Evolutionary conservation across 306 rosid species (phyloP).

Genomic region (Pyrus bretschneideri): DNA sequence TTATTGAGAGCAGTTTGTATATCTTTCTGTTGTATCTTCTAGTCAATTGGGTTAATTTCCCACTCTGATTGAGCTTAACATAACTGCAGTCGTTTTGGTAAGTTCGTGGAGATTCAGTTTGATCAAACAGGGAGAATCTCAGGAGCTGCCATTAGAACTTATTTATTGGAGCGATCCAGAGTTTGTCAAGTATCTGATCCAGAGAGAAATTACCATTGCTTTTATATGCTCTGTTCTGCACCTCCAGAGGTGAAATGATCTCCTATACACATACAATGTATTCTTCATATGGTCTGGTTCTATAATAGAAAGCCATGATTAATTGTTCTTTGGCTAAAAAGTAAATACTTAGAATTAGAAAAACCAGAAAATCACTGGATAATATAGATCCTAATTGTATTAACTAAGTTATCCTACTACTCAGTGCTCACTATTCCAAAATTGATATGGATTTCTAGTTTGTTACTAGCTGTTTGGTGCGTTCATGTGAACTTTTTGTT

Average conservation of each 20-base stretch:
- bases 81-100: constrained; percentile 93
- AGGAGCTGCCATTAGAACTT: constrained; percentile 97
- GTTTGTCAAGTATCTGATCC: constrained; percentile 99
- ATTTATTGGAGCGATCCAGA: constrained; percentile 84
- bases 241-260: constrained; percentile 58
- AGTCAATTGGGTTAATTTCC: constrained; percentile 18
- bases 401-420: neutral
- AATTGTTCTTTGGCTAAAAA: neutral
- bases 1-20: neutral
- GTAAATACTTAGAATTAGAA: neutral
- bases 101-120: constrained; percentile 97
- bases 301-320: neutral
- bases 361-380: neutral
- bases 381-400: neutral
- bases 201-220: constrained; percentile 96
- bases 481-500: neutral
- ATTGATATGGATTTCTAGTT: neutral
- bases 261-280: neutral
- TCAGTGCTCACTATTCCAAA: neutral
- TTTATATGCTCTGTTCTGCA: constrained; percentile 97
- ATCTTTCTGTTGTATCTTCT: neutral
- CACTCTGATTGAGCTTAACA: constrained; percentile 28
- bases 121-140: constrained; percentile 77
- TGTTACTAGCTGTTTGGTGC: neutral
- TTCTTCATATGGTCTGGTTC: neutral